These are phyloP conservation scores for Aspergillus tamarii DNA, from an alignment of 2,329 filamentous ascomycete genomes.

Conservation along the genomic window DNA sequence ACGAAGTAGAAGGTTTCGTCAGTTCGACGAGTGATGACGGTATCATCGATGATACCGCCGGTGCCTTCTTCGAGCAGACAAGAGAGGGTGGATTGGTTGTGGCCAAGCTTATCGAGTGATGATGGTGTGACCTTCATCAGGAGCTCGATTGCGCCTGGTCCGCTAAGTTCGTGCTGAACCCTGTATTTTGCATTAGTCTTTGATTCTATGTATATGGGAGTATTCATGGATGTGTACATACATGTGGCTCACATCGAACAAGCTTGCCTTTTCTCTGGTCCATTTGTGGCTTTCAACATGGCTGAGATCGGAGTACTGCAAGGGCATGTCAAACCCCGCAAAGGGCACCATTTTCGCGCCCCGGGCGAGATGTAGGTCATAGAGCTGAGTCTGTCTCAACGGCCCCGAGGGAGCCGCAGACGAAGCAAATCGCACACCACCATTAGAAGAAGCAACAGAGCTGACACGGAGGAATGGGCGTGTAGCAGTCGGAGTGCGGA, in stretches of 20 bases:
- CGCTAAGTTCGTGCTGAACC: conserved; percentile 81
- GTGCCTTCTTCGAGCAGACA: conserved; percentile 76
- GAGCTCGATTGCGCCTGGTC: conserved; percentile 77
- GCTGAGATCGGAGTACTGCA: conserved; percentile 78
- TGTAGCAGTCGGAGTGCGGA: conserved; percentile 23
- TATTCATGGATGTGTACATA: conserved; percentile 48
- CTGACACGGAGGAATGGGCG: conserved; percentile 12
- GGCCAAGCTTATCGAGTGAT: conserved; percentile 64
- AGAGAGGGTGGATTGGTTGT: conserved; percentile 79
- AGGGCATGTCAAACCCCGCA: conserved; percentile 88
- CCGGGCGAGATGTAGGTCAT: conserved; percentile 75
- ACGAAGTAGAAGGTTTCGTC: conserved; percentile 85
- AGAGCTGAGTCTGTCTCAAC: conserved; percentile 66
- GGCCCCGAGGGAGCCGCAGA: conserved; percentile 23
- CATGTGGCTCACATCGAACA: conserved; percentile 98
- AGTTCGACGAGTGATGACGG: conserved; percentile 80
- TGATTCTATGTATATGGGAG: neutral
- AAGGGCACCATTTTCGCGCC: conserved; percentile 97
- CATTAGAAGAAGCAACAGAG: conserved; percentile 14
- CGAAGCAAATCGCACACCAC: conserved; percentile 38
- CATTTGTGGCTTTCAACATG: conserved; percentile 86
- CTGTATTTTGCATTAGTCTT: conserved; percentile 35
- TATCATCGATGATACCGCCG: conserved; percentile 94
- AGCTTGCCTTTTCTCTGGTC: conserved; percentile 81
- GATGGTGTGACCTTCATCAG: conserved; percentile 84